phyloP scores from a whole-genome alignment of 805 yeast genomes.

The Ogataea paraovalis region DNA sequence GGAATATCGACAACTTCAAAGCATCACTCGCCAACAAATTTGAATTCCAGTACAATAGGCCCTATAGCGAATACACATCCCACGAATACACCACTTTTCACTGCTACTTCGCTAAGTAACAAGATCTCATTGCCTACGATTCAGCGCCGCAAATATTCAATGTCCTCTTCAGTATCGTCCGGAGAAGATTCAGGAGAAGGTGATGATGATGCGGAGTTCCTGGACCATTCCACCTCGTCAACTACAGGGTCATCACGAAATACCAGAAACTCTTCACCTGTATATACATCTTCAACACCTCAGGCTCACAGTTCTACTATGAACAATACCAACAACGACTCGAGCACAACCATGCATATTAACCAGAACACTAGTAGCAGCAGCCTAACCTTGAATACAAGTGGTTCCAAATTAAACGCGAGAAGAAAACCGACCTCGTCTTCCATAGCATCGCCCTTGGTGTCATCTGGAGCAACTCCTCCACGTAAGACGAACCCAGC shows the following conservation, averaged over 20 bases:
- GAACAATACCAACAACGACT: neutral
- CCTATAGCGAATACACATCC: conserved; percentile 1
- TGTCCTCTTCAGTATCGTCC: conserved; percentile 12
- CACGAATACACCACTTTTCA: neutral
- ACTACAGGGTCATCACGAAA: conserved; percentile 15
- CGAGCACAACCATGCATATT: neutral
- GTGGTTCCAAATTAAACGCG: neutral
- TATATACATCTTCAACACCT: conserved; percentile 3
- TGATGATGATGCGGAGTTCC: conserved; percentile 2
- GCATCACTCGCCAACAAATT: neutral
- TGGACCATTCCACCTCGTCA: conserved; percentile 12
- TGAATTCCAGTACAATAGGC: neutral
- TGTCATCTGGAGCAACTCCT: neutral
- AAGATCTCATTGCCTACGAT: conserved; percentile 15
- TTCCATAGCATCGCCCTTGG: neutral
- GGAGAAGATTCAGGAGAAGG: neutral
- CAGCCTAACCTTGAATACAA: neutral
- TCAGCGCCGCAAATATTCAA: conserved; percentile 16
- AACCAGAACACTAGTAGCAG: neutral
- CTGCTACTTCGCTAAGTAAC: neutral
- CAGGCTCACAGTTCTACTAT: neutral
- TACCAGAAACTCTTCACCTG: conserved; percentile 19
- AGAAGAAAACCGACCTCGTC: conserved; percentile 3
- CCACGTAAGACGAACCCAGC: neutral
- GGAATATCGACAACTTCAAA: neutral